phyloP scores from a whole-genome alignment of 306 rosid species.

The Dalbergia cochinchinensis region DNA sequence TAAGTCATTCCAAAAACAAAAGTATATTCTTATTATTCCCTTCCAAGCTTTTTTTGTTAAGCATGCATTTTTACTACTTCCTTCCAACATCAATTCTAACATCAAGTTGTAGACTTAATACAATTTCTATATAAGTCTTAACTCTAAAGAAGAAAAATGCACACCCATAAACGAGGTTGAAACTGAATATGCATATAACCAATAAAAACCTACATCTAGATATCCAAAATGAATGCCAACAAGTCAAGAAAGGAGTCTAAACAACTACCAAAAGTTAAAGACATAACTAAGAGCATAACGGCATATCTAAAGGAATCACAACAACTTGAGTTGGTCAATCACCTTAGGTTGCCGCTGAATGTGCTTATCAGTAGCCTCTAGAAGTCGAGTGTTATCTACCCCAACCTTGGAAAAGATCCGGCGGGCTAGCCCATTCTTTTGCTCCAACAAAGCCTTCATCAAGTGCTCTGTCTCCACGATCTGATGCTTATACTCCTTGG shows the following conservation, averaged over 20 bases:
- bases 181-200: conserved; percentile 17
- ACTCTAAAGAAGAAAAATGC: conserved; percentile 15
- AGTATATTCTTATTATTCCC: conserved; percentile 5
- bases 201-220: conserved; percentile 16
- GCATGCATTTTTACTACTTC: background rate
- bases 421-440: conserved; percentile 97
- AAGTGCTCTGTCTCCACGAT: conserved; percentile 98
- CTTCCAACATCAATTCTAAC: conserved; percentile 8
- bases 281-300: conserved; percentile 12
- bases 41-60: conserved; percentile 22
- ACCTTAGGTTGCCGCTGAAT: conserved; percentile 99
- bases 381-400: conserved; percentile 83
- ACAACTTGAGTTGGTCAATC: conserved; percentile 22
- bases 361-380: conserved; percentile 89
- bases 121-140: conserved; percentile 11
- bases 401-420: conserved; percentile 91
- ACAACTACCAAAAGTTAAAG: conserved; percentile 27
- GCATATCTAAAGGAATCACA: conserved; percentile 2
- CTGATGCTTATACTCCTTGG: conserved; percentile 96
- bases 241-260: background rate
- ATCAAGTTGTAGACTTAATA: background rate
- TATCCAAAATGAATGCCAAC: conserved; percentile 14
- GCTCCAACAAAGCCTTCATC: conserved; percentile 94
- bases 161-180: conserved; percentile 14
- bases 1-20: background rate